Conservation (phyloP, 176 grass and related monocot genomes). For the Dactylis glomerata region DNA sequence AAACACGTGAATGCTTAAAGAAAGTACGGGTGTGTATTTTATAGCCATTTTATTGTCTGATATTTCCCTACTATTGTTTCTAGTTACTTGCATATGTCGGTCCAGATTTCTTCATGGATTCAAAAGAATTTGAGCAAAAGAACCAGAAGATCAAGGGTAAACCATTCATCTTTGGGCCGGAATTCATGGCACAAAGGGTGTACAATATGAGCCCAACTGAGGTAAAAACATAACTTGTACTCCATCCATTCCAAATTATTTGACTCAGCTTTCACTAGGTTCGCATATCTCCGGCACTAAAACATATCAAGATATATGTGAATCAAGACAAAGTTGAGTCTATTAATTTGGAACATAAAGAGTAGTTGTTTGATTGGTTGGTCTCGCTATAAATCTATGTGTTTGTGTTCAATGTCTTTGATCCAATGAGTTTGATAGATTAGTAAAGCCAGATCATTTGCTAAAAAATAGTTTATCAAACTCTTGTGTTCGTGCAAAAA, state of each 20-base stretch:
- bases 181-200: not conserved
- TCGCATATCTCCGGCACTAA: too few relatives aligned
- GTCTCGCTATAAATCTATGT: not conserved
- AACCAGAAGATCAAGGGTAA: constrained; percentile 16
- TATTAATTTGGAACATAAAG: too few relatives aligned
- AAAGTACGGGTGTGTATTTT: not conserved
- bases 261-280: too few relatives aligned
- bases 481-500: not conserved
- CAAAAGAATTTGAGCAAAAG: not conserved
- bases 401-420: not conserved
- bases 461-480: not conserved
- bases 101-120: constrained; percentile 9
- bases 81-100: constrained; percentile 10
- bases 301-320: too few relatives aligned
- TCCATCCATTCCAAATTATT: too few relatives aligned
- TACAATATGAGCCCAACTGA: constrained; percentile 24
- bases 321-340: too few relatives aligned
- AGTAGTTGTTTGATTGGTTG: not conserved
- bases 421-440: not conserved
- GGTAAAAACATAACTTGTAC: not conserved
- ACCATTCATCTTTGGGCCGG: constrained; percentile 6
- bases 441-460: not conserved
- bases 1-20: not conserved
- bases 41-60: not conserved
- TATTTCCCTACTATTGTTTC: not conserved